These are phyloP conservation scores for Agaricus subrufescens DNA, from an alignment of 768 basidiomycete species.

Conservation along the genomic window DNA sequence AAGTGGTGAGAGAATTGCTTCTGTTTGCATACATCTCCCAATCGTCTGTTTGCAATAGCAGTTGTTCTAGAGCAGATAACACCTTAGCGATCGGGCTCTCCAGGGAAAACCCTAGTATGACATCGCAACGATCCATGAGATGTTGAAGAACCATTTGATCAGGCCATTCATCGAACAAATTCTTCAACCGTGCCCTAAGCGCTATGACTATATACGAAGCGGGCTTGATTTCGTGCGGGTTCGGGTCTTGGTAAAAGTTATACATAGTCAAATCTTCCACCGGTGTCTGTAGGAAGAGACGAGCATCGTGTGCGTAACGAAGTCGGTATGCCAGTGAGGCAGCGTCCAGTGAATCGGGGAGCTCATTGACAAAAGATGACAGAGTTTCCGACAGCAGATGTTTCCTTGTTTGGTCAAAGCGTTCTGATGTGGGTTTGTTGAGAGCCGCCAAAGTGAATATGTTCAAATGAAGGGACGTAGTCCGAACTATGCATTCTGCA, in stretches of 20 bases:
- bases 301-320: slow-evolving; percentile 2
- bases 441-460: slow-evolving; percentile 26
- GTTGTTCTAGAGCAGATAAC: slow-evolving; percentile 77
- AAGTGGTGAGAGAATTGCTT: slow-evolving; percentile 70
- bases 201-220: slow-evolving; percentile 45
- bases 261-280: slow-evolving; percentile 19
- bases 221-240: slow-evolving; percentile 66
- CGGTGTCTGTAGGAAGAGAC: neutral
- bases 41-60: slow-evolving; percentile 84
- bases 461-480: slow-evolving; percentile 45
- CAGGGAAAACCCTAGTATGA: slow-evolving; percentile 55
- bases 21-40: slow-evolving; percentile 97
- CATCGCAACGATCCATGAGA: slow-evolving; percentile 65
- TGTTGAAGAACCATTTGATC: slow-evolving; percentile 97
- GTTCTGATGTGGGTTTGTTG: neutral
- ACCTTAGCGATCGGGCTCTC: slow-evolving; percentile 77
- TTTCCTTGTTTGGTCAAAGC: neutral
- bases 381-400: neutral
- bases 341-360: slow-evolving; percentile 43
- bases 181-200: slow-evolving; percentile 48
- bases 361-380: slow-evolving; percentile 6
- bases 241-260: slow-evolving; percentile 82
- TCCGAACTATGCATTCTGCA: slow-evolving; percentile 26
- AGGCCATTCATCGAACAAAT: slow-evolving; percentile 79
- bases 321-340: slow-evolving; percentile 3